Evolutionary conservation across 345 rosid species (phyloP).

Genomic region (Physaria fendleri): DNA sequence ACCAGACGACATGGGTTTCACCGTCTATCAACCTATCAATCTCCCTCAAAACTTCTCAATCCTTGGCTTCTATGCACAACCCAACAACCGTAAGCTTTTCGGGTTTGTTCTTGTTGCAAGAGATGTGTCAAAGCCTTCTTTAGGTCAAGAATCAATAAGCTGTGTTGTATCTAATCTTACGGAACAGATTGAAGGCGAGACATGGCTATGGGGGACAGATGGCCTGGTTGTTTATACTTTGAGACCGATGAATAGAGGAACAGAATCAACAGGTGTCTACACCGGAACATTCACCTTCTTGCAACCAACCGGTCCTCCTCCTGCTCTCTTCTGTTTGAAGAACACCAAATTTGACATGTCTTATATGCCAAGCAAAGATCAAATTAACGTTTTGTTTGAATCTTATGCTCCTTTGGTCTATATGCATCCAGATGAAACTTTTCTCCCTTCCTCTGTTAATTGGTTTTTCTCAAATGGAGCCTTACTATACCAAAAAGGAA

Average conservation of each 20-base stretch:
- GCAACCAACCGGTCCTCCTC: conserved; percentile 7
- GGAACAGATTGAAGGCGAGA: conserved; percentile 39
- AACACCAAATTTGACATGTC: conserved; percentile 34
- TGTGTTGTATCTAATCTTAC: conserved; percentile 55
- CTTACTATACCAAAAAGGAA: conserved; percentile 48
- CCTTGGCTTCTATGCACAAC: conserved; percentile 58
- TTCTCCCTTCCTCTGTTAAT: conserved; percentile 55
- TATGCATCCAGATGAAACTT: conserved; percentile 64
- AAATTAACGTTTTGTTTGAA: conserved; percentile 38
- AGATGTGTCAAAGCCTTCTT: conserved; percentile 53
- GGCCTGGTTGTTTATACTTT: conserved; percentile 34
- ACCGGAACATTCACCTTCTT: conserved; percentile 59
- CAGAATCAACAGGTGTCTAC: conserved; percentile 40
- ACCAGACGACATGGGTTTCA: conserved; percentile 42
- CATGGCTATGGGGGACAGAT: conserved; percentile 52
- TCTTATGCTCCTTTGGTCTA: conserved; percentile 61
- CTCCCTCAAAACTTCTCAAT: conserved; percentile 38
- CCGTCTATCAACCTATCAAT: conserved; percentile 50
- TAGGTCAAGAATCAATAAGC: conserved; percentile 24
- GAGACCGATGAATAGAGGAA: conserved; percentile 46
- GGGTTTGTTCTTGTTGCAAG: conserved; percentile 63
- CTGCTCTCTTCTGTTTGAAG: conserved; percentile 45
- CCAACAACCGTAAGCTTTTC: conserved; percentile 44
- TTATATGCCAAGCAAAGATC: conserved; percentile 48
- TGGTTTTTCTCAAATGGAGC: conserved; percentile 73